These are phyloP conservation scores for Cladophialophora immunda DNA, from an alignment of 2,329 filamentous ascomycete species.

Conservation along the genomic window DNA sequence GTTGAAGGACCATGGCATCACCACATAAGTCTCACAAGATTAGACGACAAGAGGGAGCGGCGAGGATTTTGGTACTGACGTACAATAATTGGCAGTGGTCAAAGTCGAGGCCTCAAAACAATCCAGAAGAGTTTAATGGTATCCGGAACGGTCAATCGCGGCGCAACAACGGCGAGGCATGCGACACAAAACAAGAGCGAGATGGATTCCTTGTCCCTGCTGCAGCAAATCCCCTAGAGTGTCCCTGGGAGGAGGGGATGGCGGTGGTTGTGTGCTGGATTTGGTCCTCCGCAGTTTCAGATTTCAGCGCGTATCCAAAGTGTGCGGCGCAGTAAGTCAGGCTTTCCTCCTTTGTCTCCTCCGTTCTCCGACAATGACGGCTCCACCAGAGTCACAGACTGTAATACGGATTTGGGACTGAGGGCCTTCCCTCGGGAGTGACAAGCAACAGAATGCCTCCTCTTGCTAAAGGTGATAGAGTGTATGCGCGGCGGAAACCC, in stretches of 20 bases:
- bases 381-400: slow-evolving; percentile 31
- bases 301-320: slow-evolving; percentile 38
- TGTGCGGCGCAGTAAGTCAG: slow-evolving; percentile 36
- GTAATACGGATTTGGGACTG: slow-evolving; percentile 27
- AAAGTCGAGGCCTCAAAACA: slow-evolving; percentile 31
- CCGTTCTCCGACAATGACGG: slow-evolving; percentile 7
- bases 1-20: slow-evolving; percentile 21
- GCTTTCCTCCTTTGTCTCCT: slow-evolving; percentile 17
- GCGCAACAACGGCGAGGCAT: slow-evolving; percentile 25
- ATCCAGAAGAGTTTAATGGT: slow-evolving; percentile 26
- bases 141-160: slow-evolving; percentile 16
- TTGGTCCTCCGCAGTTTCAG: slow-evolving; percentile 36
- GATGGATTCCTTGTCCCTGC: slow-evolving; percentile 29
- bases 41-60: slow-evolving; percentile 3
- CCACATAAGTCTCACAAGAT: slow-evolving; percentile 5
- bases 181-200: slow-evolving; percentile 28
- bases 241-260: background rate
- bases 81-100: slow-evolving; percentile 19
- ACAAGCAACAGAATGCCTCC: slow-evolving; percentile 21
- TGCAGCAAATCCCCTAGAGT: slow-evolving; percentile 5
- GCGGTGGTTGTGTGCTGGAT: slow-evolving; percentile 16
- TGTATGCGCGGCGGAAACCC: slow-evolving; percentile 11
- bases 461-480: slow-evolving; percentile 11
- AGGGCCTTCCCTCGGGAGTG: background rate
- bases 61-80: slow-evolving; percentile 26